Conservation (phyloP, 371 early-diverging fungal species). For the Mucor velutinosus region DNA sequence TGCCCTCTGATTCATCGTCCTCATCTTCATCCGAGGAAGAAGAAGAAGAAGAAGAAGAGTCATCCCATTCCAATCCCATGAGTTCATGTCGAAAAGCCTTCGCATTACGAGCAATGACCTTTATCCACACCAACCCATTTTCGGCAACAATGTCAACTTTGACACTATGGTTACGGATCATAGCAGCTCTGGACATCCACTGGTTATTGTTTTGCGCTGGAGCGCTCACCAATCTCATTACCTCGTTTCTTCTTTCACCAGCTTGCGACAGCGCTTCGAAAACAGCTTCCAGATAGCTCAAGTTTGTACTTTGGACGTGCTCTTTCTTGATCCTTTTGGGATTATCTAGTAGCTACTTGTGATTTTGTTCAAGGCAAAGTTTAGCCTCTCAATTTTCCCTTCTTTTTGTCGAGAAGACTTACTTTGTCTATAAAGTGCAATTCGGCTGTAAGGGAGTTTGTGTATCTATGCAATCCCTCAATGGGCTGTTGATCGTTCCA, state of each 20-base stretch:
- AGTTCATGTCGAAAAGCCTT: conserved; percentile 54
- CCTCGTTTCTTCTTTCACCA: conserved; percentile 18
- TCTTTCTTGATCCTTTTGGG: conserved; percentile 39
- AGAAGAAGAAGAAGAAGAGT: conserved; percentile 7
- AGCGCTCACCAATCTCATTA: conserved; percentile 35
- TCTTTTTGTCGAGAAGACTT: not conserved
- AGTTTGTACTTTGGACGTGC: conserved; percentile 44
- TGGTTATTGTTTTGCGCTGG: conserved; percentile 17
- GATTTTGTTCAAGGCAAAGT: not conserved
- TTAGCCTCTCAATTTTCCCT: not conserved
- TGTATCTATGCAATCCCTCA: conserved; percentile 23
- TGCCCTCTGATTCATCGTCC: not conserved
- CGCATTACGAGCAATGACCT: conserved; percentile 55
- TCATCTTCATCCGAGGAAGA: not conserved
- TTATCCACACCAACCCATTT: conserved; percentile 56
- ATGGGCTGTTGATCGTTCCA: conserved; percentile 23
- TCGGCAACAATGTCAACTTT: conserved; percentile 59
- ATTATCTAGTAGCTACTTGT: conserved; percentile 32
- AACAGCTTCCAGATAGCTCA: conserved; percentile 48
- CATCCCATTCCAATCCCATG: conserved; percentile 44
- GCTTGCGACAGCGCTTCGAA: conserved; percentile 37
- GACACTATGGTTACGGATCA: conserved; percentile 29
- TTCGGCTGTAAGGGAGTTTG: conserved; percentile 24
- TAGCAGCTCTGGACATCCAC: conserved; percentile 36
- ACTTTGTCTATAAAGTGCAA: conserved; percentile 26